Percentiles rank a stretch among this genome's conserved stretches.
Conservation (phyloP, 805 yeast species). For the Myxozyma udenii region DNA sequence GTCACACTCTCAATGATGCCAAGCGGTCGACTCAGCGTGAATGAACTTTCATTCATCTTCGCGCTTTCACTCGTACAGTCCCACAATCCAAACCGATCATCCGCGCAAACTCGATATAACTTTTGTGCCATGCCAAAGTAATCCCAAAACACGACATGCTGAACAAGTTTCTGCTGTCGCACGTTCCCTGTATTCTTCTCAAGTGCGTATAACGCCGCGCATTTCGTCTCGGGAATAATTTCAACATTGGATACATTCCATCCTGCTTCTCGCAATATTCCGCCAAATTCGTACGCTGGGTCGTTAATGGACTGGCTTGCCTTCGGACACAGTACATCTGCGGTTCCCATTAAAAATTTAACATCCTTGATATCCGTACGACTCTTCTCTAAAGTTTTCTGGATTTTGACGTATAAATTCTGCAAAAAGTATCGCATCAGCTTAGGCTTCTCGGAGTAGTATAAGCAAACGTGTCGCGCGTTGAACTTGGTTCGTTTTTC, state of each 20-base stretch:
- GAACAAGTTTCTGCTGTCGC: slow-evolving; percentile 6
- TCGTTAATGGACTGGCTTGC: slow-evolving; percentile 1
- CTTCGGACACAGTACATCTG: background rate
- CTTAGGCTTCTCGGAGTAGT: background rate
- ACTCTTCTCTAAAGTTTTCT: background rate
- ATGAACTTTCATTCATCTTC: no score
- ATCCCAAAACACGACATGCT: slow-evolving; percentile 17
- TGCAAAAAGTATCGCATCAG: no score
- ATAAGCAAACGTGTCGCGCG: background rate
- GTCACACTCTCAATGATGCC: no score
- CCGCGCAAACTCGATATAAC: slow-evolving; percentile 16
- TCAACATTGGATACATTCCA: slow-evolving; percentile 8
- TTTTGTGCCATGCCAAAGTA: slow-evolving; percentile 10
- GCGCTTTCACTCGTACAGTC: no score
- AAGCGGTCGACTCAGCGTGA: no score
- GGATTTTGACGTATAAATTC: background rate
- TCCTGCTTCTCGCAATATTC: slow-evolving; percentile 9
- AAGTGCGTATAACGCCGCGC: slow-evolving; percentile 20
- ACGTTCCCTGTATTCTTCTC: slow-evolving; percentile 14
- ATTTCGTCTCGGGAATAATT: slow-evolving; percentile 18
- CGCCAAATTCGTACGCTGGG: slow-evolving; percentile 4
- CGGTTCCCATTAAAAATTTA: background rate
- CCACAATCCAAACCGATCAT: slow-evolving; percentile 22
- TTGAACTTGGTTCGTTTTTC: background rate
- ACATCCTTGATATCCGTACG: background rate